A percentile compares a stretch with the other conserved stretches of the same genome.
phyloP scores from a whole-genome alignment of 2,329 filamentous ascomycete species.

The Xylariaceae sp. region DNA sequence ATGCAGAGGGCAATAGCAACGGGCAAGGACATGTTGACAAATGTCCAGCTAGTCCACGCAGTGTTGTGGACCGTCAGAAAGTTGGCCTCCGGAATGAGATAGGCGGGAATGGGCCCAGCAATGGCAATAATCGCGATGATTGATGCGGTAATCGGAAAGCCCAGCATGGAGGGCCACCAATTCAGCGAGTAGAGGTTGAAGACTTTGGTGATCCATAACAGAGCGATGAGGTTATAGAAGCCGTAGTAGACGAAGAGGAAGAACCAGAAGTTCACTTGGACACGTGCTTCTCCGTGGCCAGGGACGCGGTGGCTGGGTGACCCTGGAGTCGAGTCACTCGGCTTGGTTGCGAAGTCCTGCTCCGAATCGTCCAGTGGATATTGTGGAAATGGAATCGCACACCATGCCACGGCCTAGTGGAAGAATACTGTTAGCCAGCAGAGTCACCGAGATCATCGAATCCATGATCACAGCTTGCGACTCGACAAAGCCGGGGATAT shows the following conservation, averaged over 20 bases:
- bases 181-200: slow-evolving; percentile 68
- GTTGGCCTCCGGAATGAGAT: slow-evolving; percentile 47
- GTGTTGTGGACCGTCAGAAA: slow-evolving; percentile 59
- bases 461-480: neutral
- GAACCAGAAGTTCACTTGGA: slow-evolving; percentile 67
- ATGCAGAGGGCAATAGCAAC: slow-evolving; percentile 61
- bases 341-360: slow-evolving; percentile 14
- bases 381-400: slow-evolving; percentile 59
- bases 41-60: slow-evolving; percentile 64
- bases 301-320: slow-evolving; percentile 41
- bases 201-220: slow-evolving; percentile 67
- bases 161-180: slow-evolving; percentile 63
- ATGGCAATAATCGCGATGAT: slow-evolving; percentile 58
- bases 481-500: neutral
- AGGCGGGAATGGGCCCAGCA: slow-evolving; percentile 54
- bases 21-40: slow-evolving; percentile 64
- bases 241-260: slow-evolving; percentile 66
- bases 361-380: slow-evolving; percentile 49
- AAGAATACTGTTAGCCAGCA: slow-evolving; percentile 6
- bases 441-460: neutral
- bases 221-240: slow-evolving; percentile 61
- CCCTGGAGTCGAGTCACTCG: slow-evolving; percentile 11
- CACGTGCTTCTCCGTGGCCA: slow-evolving; percentile 58
- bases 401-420: slow-evolving; percentile 56
- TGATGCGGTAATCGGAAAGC: slow-evolving; percentile 59